A percentile compares a stretch with the other conserved stretches of the same genome.
Conservation (phyloP, 1,284 basidiomycete species). For the Porogramme epimiltina region DNA sequence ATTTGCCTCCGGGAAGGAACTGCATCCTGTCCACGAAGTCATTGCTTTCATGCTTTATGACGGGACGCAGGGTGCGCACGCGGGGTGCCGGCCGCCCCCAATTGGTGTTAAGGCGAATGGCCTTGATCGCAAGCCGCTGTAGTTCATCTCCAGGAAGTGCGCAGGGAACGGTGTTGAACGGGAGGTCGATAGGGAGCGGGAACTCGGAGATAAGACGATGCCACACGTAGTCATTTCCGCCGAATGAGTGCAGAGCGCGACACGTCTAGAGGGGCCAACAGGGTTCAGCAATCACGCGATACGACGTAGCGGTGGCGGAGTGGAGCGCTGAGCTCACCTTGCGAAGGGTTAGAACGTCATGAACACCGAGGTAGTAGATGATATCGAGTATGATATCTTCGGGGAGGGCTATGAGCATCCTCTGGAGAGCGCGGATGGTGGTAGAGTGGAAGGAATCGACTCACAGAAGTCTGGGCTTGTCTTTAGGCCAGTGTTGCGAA, state of each 20-base stretch:
- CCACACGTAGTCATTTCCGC: slow-evolving; percentile 52
- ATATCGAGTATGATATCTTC: slow-evolving; percentile 41
- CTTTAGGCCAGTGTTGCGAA: no score
- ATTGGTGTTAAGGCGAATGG: slow-evolving; percentile 52
- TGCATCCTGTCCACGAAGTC: slow-evolving; percentile 43
- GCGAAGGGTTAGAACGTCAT: slow-evolving; percentile 48
- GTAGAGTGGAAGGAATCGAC: slow-evolving; percentile 10
- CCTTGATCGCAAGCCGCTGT: slow-evolving; percentile 39
- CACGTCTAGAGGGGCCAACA: slow-evolving; percentile 42
- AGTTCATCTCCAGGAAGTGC: slow-evolving; percentile 36
- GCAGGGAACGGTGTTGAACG: slow-evolving; percentile 26
- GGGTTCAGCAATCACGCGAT: slow-evolving; percentile 12
- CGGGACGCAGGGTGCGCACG: slow-evolving; percentile 37
- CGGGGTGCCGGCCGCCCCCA: slow-evolving; percentile 43
- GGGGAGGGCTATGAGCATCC: slow-evolving; percentile 34
- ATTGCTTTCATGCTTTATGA: slow-evolving; percentile 37
- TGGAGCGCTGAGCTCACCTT: slow-evolving; percentile 37
- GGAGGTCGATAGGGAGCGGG: slow-evolving; percentile 38
- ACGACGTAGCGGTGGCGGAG: not conserved
- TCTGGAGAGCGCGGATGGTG: slow-evolving; percentile 8
- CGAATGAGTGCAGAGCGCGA: slow-evolving; percentile 47
- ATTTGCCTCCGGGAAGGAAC: slow-evolving; percentile 43
- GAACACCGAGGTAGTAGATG: slow-evolving; percentile 33
- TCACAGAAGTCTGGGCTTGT: not conserved
- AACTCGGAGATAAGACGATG: slow-evolving; percentile 39